Evolutionary conservation across 495 filamentous ascomycete species (phyloP).

Genomic region (Acidiella bohemica): DNA sequence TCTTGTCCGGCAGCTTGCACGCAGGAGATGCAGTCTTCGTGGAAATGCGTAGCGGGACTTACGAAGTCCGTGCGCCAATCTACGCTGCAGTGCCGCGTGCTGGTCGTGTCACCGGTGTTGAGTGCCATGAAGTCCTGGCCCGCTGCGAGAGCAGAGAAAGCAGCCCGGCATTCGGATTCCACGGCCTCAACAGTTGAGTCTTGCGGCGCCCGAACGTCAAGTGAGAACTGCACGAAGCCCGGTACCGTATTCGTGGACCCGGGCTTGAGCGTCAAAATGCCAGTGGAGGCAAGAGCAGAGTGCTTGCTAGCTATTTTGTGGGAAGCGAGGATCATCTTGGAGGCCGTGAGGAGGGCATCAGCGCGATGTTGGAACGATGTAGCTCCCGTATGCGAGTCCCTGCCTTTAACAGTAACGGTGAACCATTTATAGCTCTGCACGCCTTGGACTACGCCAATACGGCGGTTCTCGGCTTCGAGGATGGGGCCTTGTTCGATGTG

Average conservation of each 20-base stretch:
- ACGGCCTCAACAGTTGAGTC: slow-evolving; percentile 43
- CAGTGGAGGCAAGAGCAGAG: slow-evolving; percentile 53
- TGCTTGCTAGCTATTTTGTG: slow-evolving; percentile 46
- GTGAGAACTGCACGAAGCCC: slow-evolving; percentile 50
- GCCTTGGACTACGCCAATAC: slow-evolving; percentile 58
- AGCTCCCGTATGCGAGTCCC: slow-evolving; percentile 63
- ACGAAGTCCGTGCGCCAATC: slow-evolving; percentile 48
- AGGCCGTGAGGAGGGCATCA: slow-evolving; percentile 54
- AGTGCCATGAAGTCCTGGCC: slow-evolving; percentile 35
- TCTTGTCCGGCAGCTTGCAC: slow-evolving; percentile 49
- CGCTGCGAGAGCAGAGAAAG: slow-evolving; percentile 45
- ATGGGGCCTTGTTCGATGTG: slow-evolving; percentile 75
- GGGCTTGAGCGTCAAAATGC: slow-evolving; percentile 52
- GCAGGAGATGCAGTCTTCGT: slow-evolving; percentile 53
- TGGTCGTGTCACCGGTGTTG: slow-evolving; percentile 31
- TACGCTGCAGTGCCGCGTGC: slow-evolving; percentile 33
- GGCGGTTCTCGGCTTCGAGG: slow-evolving; percentile 45
- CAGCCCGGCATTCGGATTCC: slow-evolving; percentile 39
- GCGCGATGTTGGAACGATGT: slow-evolving; percentile 47
- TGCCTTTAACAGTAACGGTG: slow-evolving; percentile 49
- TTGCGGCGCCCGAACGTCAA: slow-evolving; percentile 55
- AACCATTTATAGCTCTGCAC: slow-evolving; percentile 62
- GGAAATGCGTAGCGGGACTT: slow-evolving; percentile 54
- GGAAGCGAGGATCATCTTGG: slow-evolving; percentile 53
- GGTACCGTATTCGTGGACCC: slow-evolving; percentile 67